Evolutionary conservation across 495 filamentous ascomycete species (phyloP).

Genomic region (Neohortaea acidophila): DNA sequence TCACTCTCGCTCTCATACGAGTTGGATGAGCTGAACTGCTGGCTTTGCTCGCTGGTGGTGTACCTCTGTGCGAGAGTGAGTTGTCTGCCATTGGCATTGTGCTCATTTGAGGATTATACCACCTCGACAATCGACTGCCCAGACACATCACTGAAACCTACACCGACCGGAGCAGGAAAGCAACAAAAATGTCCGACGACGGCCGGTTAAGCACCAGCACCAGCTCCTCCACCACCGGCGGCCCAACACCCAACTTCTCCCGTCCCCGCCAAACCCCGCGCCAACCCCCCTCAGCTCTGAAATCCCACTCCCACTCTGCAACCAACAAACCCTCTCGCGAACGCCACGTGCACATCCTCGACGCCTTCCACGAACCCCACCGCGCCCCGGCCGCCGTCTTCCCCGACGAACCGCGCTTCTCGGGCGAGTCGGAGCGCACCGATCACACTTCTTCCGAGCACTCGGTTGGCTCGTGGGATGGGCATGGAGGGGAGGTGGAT

Average conservation of each 20-base stretch:
- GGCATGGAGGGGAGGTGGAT: conserved; percentile 4
- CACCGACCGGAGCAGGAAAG: too few relatives aligned
- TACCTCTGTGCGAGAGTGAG: too few relatives aligned
- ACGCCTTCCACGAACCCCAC: conserved; percentile 9
- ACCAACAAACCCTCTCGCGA: background rate
- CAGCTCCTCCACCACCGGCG: conserved; percentile 1
- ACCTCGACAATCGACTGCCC: too few relatives aligned
- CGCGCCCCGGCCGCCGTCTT: background rate
- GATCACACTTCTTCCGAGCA: background rate
- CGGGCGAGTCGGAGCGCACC: conserved; percentile 3
- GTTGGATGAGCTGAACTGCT: too few relatives aligned
- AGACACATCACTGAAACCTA: too few relatives aligned
- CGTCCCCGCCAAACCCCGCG: conserved; percentile 6
- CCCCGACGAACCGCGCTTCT: conserved; percentile 15
- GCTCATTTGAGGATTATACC: too few relatives aligned
- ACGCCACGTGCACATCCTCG: conserved; percentile 1
- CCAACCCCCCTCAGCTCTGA: background rate
- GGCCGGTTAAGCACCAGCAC: too few relatives aligned
- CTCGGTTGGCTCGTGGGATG: conserved; percentile 11
- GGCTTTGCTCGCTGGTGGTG: too few relatives aligned
- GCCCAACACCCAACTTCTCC: conserved; percentile 11
- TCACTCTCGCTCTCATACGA: too few relatives aligned
- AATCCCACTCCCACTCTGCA: background rate
- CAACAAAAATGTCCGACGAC: too few relatives aligned
- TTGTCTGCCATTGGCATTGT: too few relatives aligned